Evolutionary conservation across 805 yeast species (phyloP).

Genomic region (Wickerhamomyces mucosus): DNA sequence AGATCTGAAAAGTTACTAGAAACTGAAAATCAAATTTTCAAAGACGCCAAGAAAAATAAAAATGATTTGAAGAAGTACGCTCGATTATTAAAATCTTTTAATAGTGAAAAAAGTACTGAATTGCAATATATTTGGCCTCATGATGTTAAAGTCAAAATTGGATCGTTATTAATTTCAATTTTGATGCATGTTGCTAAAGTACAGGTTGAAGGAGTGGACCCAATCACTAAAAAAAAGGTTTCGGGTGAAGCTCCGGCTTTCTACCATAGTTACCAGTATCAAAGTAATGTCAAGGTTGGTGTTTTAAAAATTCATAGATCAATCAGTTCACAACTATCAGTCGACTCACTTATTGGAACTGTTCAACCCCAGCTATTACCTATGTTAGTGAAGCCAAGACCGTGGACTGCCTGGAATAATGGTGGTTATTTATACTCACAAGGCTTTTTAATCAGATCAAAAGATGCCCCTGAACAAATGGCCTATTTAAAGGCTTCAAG

Average conservation of each 20-base stretch:
- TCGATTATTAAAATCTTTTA: conserved; percentile 21
- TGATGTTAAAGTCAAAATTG: conserved; percentile 57
- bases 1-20: conserved; percentile 56
- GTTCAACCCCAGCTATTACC: conserved; percentile 85
- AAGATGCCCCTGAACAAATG: conserved; percentile 78
- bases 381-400: conserved; percentile 84
- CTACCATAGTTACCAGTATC: conserved; percentile 77
- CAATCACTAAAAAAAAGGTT: conserved; percentile 59
- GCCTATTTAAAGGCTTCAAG: conserved; percentile 87
- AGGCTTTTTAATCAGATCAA: conserved; percentile 60
- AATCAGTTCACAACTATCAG: conserved; percentile 56
- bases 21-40: conserved; percentile 45
- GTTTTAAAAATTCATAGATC: conserved; percentile 67
- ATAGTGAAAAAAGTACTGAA: conserved; percentile 27
- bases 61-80: conserved; percentile 20
- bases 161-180: conserved; percentile 68
- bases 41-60: conserved; percentile 33
- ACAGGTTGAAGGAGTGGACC: conserved; percentile 72
- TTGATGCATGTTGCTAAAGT: conserved; percentile 78
- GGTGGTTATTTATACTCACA: conserved; percentile 79
- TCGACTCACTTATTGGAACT: conserved; percentile 52
- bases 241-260: conserved; percentile 82
- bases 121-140: conserved; percentile 44
- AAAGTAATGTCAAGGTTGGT: conserved; percentile 72
- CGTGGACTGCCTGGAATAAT: conserved; percentile 72